Conservation (phyloP, 768 basidiomycete genomes). For the Multifurca ochricompacta region DNA sequence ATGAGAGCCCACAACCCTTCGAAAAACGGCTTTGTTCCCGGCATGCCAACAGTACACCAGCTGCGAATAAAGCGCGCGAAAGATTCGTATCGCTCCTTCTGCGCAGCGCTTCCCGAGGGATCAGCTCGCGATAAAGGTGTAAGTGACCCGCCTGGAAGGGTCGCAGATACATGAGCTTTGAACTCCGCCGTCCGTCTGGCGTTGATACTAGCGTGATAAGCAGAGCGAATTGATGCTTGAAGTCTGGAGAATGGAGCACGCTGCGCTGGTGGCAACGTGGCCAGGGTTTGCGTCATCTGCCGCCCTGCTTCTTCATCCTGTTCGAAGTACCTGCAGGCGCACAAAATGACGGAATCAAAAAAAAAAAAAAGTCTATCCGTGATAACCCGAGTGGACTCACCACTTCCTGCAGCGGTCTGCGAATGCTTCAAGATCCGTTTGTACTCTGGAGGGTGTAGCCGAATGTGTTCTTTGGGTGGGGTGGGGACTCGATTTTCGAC, state of each 20-base stretch:
- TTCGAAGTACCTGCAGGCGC: constrained; percentile 62
- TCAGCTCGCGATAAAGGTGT: constrained; percentile 65
- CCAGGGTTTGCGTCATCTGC: constrained; percentile 74
- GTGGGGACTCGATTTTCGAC: constrained; percentile 46
- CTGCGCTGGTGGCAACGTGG: constrained; percentile 73
- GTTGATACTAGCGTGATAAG: constrained; percentile 75
- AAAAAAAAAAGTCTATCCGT: neutral
- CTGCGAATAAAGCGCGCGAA: constrained; percentile 66
- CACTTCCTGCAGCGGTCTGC: constrained; percentile 72
- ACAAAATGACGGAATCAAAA: neutral
- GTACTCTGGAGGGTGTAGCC: constrained; percentile 55
- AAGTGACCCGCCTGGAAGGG: constrained; percentile 71
- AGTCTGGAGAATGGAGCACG: constrained; percentile 81
- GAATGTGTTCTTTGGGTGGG: constrained; percentile 57
- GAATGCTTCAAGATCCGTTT: constrained; percentile 70
- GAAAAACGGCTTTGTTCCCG: constrained; percentile 87
- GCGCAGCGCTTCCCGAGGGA: constrained; percentile 54
- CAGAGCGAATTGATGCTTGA: constrained; percentile 79
- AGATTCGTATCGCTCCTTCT: constrained; percentile 70
- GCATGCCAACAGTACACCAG: constrained; percentile 84
- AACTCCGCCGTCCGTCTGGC: constrained; percentile 75
- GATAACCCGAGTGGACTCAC: constrained; percentile 34
- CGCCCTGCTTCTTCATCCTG: constrained; percentile 75
- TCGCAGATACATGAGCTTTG: constrained; percentile 74
- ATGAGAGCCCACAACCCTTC: constrained; percentile 68